Evolutionary conservation across 164 flowering plant species (phyloP).

Genomic region (Cinnamomum chago): DNA sequence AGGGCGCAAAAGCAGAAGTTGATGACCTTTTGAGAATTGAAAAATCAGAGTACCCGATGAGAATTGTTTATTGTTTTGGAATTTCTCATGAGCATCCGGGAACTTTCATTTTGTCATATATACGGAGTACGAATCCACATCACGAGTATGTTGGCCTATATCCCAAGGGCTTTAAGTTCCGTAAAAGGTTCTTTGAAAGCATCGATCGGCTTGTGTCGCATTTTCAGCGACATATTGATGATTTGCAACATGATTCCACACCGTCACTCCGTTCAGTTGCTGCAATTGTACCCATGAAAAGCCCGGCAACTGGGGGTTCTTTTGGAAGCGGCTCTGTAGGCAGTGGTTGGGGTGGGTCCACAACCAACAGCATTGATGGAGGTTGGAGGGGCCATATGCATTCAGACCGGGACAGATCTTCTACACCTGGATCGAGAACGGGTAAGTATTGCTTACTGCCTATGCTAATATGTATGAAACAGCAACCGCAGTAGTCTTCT

Average conservation of each 20-base stretch:
- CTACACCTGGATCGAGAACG: constrained; percentile 62
- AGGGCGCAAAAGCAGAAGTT: constrained; percentile 78
- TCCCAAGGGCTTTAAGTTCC: constrained; percentile 88
- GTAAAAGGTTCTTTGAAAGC: constrained; percentile 76
- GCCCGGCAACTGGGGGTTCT: constrained; percentile 74
- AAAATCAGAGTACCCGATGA: constrained; percentile 70
- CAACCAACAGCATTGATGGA: constrained; percentile 33
- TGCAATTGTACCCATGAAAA: constrained; percentile 91
- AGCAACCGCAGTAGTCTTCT: no score
- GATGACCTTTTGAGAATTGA: constrained; percentile 75
- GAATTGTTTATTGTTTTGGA: constrained; percentile 91
- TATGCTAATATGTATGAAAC: no score
- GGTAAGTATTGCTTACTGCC: constrained; percentile 32
- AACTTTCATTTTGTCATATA: constrained; percentile 77
- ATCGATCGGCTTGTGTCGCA: constrained; percentile 83
- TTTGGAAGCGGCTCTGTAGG: constrained; percentile 36
- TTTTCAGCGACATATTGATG: constrained; percentile 90
- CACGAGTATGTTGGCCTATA: constrained; percentile 89
- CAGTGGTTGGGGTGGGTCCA: constrained; percentile 63
- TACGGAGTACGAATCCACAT: constrained; percentile 81
- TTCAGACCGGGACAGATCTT: constrained; percentile 56
- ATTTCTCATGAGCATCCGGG: constrained; percentile 96
- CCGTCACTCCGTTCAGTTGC: constrained; percentile 84
- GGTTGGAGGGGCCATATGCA: constrained; percentile 56
- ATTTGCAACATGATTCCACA: constrained; percentile 50